A percentile compares a stretch with the other conserved stretches of the same genome.
These are phyloP conservation scores for Mycena kentingensis DNA, from an alignment of 768 basidiomycete species.

Conservation along the genomic window DNA sequence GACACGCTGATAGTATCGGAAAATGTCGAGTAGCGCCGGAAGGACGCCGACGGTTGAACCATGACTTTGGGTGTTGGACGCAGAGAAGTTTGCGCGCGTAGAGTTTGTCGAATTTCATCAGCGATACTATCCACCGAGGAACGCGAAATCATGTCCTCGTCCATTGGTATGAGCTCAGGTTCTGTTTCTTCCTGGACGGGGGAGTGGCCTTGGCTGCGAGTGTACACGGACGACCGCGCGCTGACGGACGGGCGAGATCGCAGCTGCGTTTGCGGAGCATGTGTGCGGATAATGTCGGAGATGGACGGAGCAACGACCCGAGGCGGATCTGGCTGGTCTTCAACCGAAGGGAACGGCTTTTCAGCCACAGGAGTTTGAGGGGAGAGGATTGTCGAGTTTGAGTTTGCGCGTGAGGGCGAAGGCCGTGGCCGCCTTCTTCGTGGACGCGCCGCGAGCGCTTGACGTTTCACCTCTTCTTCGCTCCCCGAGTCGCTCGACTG, in stretches of 20 bases:
- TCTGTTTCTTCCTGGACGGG: conserved; percentile 58
- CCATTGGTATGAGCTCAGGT: conserved; percentile 46
- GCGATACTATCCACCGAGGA: conserved; percentile 89
- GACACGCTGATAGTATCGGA: conserved; percentile 59
- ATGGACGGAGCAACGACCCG: conserved; percentile 75
- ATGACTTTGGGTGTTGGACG: conserved; percentile 35
- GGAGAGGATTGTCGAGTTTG: conserved; percentile 24
- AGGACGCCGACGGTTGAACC: conserved; percentile 44
- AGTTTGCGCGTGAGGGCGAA: conserved; percentile 19
- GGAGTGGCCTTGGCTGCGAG: conserved; percentile 48
- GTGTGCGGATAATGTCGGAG: conserved; percentile 82
- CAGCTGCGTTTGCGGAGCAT: conserved; percentile 64
- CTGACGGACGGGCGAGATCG: conserved; percentile 49
- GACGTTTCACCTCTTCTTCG: conserved; percentile 42
- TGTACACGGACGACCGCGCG: conserved; percentile 48
- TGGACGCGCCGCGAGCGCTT: conserved; percentile 32
- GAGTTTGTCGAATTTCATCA: conserved; percentile 73
- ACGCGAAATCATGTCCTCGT: conserved; percentile 69
- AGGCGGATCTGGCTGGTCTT: conserved; percentile 30
- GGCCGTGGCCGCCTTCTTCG: conserved; percentile 35
- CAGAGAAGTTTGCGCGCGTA: conserved; percentile 57
- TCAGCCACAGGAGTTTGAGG: conserved; percentile 13
- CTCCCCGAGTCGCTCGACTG: conserved; percentile 54
- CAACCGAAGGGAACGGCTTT: conserved; percentile 7
- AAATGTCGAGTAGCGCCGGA: conserved; percentile 51